Evolutionary conservation across 768 basidiomycete genomes (phyloP).

Genomic region (Rhodotorula toruloides): DNA sequence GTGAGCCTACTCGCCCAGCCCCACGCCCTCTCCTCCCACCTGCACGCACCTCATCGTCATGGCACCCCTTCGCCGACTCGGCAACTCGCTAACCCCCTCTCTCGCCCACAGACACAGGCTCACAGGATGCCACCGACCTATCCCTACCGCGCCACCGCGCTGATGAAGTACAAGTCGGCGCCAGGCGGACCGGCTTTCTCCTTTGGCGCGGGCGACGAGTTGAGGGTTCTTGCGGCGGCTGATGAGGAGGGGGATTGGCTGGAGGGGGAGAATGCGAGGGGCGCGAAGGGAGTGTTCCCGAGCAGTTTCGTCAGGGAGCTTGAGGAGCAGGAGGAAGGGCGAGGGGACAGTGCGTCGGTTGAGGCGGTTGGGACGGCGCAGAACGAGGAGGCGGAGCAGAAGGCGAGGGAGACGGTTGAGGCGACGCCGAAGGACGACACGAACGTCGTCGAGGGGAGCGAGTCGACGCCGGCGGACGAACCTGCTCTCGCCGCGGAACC

Average conservation of each 20-base stretch:
- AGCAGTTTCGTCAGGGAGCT: conserved; percentile 18
- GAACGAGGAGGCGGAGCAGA: neutral
- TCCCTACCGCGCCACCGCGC: conserved; percentile 28
- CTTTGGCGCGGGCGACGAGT: conserved; percentile 23
- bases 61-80: neutral
- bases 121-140: conserved; percentile 7
- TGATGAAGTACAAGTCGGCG: conserved; percentile 33
- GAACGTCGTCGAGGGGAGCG: conserved; percentile 24
- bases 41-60: neutral
- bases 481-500: conserved; percentile 1
- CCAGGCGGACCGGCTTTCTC: conserved; percentile 7
- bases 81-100: no score
- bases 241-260: conserved; percentile 41
- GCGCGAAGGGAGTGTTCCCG: conserved; percentile 31
- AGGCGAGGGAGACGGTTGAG: neutral
- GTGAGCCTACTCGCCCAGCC: neutral
- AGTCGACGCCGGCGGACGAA: conserved; percentile 19
- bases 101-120: neutral
- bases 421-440: conserved; percentile 6
- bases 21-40: neutral
- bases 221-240: conserved; percentile 24
- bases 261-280: conserved; percentile 15
- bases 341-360: neutral
- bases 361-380: neutral
- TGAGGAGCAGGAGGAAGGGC: conserved; percentile 1